phyloP scores from a whole-genome alignment of 106 monocot genomes.

The Gastrodia elata region DNA sequence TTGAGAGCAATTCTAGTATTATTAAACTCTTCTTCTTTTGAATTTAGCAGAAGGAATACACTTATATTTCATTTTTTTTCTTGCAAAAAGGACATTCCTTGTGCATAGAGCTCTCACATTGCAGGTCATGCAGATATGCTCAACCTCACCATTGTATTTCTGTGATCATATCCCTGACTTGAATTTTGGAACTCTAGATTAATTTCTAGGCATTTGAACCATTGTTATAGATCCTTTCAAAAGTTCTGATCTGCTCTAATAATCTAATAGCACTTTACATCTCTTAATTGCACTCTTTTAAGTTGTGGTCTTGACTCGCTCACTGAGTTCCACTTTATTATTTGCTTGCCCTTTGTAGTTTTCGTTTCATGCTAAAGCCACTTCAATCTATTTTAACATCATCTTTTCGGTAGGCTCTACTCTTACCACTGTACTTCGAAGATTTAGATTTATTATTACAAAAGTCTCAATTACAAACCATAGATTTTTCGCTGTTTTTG shows the following conservation, averaged over 20 bases:
- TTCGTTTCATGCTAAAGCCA: background rate
- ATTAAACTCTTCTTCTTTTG: background rate
- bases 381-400: background rate
- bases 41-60: background rate
- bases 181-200: no score
- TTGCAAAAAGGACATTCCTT: background rate
- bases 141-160: no score
- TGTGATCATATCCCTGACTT: no score
- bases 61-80: background rate
- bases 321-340: background rate
- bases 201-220: no score
- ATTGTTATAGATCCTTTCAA: no score
- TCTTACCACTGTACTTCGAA: background rate
- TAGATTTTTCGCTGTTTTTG: background rate
- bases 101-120: no score
- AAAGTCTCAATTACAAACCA: background rate
- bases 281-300: no score
- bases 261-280: no score
- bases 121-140: no score
- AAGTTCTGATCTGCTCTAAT: no score
- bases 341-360: background rate
- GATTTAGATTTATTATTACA: background rate
- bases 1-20: background rate
- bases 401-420: background rate
- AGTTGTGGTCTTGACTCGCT: no score